A percentile compares a stretch with the other conserved stretches of the same genome.
Conservation (phyloP, 2,329 filamentous ascomycete genomes). For the Alternaria hordeiaustralica region DNA sequence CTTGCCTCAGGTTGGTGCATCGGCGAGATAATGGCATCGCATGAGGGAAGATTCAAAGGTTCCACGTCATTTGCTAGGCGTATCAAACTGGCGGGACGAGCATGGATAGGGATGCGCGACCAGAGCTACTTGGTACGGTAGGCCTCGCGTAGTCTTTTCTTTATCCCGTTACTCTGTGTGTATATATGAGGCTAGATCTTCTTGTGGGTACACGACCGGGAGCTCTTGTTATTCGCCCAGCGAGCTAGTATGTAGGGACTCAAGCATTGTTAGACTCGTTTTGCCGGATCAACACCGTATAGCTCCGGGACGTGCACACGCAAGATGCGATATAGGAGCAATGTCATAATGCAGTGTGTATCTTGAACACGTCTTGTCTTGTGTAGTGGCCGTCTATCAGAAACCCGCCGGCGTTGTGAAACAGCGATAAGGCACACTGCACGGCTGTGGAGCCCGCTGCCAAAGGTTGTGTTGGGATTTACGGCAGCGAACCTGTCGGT, state of each 20-base stretch:
- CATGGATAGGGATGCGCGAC: constrained; percentile 44
- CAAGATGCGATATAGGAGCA: constrained; percentile 23
- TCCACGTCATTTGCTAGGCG: constrained; percentile 49
- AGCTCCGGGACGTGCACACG: constrained; percentile 32
- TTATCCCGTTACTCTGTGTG: constrained; percentile 41
- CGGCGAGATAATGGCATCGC: constrained; percentile 46
- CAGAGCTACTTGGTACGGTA: constrained; percentile 34
- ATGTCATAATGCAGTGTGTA: constrained; percentile 34
- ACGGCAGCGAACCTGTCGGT: constrained; percentile 33
- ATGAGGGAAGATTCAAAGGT: constrained; percentile 36
- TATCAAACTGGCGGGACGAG: constrained; percentile 45
- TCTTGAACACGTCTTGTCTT: constrained; percentile 15
- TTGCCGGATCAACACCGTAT: constrained; percentile 41
- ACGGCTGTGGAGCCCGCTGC: constrained; percentile 29
- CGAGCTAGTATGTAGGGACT: constrained; percentile 19
- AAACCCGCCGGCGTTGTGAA: constrained; percentile 36
- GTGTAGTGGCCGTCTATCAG: constrained; percentile 36
- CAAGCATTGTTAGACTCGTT: constrained; percentile 29
- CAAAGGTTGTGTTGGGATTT: constrained; percentile 21
- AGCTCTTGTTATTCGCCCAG: constrained; percentile 24
- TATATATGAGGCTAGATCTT: constrained; percentile 44
- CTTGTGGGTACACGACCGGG: constrained; percentile 31
- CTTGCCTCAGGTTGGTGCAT: constrained; percentile 43
- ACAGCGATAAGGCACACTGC: constrained; percentile 48
- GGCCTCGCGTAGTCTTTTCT: constrained; percentile 44